These are phyloP conservation scores for Kazachstania kunashirensis DNA, from an alignment of 805 yeast species.

Conservation along the genomic window DNA sequence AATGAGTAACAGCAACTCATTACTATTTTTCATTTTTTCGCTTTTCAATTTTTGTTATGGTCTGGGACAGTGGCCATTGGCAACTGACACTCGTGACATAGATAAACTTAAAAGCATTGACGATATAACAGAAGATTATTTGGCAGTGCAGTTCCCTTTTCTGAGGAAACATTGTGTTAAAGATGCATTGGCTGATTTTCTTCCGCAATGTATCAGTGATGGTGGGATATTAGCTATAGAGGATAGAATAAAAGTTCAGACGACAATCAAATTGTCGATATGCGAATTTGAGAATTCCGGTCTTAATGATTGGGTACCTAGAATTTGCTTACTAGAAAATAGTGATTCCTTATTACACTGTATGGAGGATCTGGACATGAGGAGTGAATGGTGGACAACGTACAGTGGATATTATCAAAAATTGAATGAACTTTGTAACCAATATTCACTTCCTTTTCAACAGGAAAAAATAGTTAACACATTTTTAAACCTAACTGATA, in stretches of 20 bases:
- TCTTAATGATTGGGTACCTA: conserved; percentile 15
- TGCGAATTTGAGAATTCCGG: conserved; percentile 47
- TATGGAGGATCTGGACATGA: conserved; percentile 32
- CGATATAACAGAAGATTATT: conserved; percentile 4
- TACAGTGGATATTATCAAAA: conserved; percentile 56
- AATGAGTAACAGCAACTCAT: no score
- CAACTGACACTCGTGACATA: no score
- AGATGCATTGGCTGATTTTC: conserved; percentile 32
- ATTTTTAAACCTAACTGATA: conserved; percentile 39
- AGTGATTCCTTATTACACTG: conserved; percentile 27
- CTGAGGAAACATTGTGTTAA: conserved; percentile 29
- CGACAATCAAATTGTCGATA: conserved; percentile 41
- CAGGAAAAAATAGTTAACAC: conserved; percentile 40
- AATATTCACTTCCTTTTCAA: conserved; percentile 42
- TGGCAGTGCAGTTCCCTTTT: conserved; percentile 18
- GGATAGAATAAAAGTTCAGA: conserved; percentile 28
- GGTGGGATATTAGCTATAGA: conserved; percentile 34
- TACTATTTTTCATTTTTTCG: no score
- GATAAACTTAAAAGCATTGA: no score
- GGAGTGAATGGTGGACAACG: conserved; percentile 64
- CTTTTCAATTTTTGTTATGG: no score
- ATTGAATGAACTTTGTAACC: conserved; percentile 43
- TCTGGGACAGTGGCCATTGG: no score
- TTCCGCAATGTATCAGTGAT: conserved; percentile 31
- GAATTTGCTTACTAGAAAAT: conserved; percentile 4